Percentiles rank a stretch among this genome's conserved stretches.
Conservation (phyloP, 2,329 filamentous ascomycete species). For the Claviceps capensis region DNA sequence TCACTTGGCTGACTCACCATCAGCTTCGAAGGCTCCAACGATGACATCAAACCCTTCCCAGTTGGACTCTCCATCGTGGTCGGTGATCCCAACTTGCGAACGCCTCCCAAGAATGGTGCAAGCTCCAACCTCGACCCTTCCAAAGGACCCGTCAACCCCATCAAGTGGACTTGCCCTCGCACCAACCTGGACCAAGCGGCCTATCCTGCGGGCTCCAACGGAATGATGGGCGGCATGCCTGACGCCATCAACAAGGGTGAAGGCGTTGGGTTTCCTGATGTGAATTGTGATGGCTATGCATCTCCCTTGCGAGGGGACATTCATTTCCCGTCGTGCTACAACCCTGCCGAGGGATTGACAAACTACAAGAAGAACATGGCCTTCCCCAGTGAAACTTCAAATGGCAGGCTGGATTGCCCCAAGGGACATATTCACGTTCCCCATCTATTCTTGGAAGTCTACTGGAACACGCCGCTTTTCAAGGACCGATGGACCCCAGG, state of each 20-base stretch:
- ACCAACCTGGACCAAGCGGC: slow-evolving; percentile 33
- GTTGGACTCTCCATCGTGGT: slow-evolving; percentile 56
- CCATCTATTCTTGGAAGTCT: slow-evolving; percentile 45
- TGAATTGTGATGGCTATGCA: slow-evolving; percentile 49
- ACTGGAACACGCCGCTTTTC: slow-evolving; percentile 45
- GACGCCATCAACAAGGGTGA: slow-evolving; percentile 40
- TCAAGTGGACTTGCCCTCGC: slow-evolving; percentile 50
- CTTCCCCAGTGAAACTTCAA: slow-evolving; percentile 37
- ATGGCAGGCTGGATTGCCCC: slow-evolving; percentile 41
- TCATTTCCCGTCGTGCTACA: slow-evolving; percentile 63
- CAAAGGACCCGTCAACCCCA: slow-evolving; percentile 36
- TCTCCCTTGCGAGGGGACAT: slow-evolving; percentile 52
- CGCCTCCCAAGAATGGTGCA: slow-evolving; percentile 40
- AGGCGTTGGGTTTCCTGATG: slow-evolving; percentile 54
- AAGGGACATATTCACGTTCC: slow-evolving; percentile 39
- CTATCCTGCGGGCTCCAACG: slow-evolving; percentile 41
- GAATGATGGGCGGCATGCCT: slow-evolving; percentile 38
- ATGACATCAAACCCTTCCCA: slow-evolving; percentile 57
- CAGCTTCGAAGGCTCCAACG: slow-evolving; percentile 47
- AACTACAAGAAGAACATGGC: slow-evolving; percentile 53
- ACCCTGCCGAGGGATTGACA: slow-evolving; percentile 44
- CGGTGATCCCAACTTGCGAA: slow-evolving; percentile 46
- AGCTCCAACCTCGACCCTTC: slow-evolving; percentile 36
- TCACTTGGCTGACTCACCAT: not conserved
- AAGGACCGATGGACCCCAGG: slow-evolving; percentile 37